phyloP scores from a whole-genome alignment of 73 alveolate species.

The Blepharisma stoltei region DNA sequence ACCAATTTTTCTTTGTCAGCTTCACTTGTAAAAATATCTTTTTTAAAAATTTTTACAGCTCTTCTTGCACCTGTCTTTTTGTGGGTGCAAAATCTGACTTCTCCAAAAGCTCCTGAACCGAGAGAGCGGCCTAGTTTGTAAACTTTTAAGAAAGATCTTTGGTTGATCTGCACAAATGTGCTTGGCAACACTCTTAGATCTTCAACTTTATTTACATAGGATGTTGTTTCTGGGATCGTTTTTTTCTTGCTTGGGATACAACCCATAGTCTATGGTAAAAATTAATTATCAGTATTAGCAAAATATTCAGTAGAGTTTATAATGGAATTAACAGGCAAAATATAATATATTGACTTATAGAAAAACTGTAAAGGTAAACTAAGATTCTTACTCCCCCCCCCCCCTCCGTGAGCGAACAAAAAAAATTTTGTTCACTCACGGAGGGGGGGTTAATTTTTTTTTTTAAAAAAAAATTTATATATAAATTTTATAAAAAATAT shows the following conservation, averaged over 20 bases:
- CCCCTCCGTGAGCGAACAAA: too few relatives aligned
- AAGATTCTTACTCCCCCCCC: too few relatives aligned
- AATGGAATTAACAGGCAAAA: too few relatives aligned
- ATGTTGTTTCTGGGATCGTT: neutral
- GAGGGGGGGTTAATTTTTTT: too few relatives aligned
- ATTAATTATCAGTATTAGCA: too few relatives aligned
- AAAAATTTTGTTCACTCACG: too few relatives aligned
- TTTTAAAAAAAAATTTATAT: too few relatives aligned
- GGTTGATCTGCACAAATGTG: slow-evolving; percentile 4
- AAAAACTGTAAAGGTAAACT: too few relatives aligned
- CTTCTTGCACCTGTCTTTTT: slow-evolving; percentile 41
- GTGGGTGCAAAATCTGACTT: slow-evolving; percentile 38
- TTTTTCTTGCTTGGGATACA: neutral
- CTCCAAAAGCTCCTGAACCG: slow-evolving; percentile 50
- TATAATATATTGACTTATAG: too few relatives aligned
- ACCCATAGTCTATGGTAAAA: neutral
- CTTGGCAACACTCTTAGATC: neutral
- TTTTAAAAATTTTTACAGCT: slow-evolving; percentile 42
- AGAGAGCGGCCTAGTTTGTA: slow-evolving; percentile 38
- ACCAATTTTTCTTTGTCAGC: neutral
- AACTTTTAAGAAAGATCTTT: slow-evolving; percentile 32
- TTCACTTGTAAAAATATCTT: neutral
- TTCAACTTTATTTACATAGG: neutral
- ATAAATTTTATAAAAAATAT: too few relatives aligned
- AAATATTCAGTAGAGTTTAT: too few relatives aligned